Evolutionary conservation across 2,329 filamentous ascomycete species (phyloP).

Genomic region (Phaeosphaeriaceae sp.): DNA sequence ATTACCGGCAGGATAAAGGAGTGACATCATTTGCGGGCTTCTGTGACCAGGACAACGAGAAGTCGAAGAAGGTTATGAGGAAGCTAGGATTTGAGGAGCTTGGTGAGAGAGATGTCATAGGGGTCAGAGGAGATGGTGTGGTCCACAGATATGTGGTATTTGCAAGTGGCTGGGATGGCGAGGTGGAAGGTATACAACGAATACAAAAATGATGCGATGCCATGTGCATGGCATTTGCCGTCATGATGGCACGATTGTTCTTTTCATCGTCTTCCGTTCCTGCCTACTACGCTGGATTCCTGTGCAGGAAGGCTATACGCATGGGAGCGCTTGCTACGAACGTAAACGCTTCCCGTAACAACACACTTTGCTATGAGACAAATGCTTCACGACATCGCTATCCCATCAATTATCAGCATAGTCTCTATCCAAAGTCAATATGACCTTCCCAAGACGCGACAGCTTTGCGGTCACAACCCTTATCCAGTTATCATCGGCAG

Average conservation of each 20-base stretch:
- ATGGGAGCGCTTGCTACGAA: not conserved
- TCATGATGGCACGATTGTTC: not conserved
- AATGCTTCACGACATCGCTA: not conserved
- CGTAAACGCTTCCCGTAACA: not conserved
- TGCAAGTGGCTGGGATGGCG: not conserved
- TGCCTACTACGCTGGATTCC: not conserved
- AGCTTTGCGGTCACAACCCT: not conserved
- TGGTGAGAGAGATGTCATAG: conserved; percentile 15
- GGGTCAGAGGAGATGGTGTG: conserved; percentile 3
- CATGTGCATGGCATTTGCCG: not conserved
- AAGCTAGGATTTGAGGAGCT: conserved; percentile 27
- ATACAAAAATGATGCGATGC: not conserved
- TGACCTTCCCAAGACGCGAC: not conserved
- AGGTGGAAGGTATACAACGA: not conserved
- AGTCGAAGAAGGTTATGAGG: conserved; percentile 22
- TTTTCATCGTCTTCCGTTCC: not conserved
- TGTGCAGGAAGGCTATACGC: not conserved
- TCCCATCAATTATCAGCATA: not conserved
- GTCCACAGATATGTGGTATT: not conserved
- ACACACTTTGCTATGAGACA: not conserved
- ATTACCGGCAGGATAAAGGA: conserved; percentile 10
- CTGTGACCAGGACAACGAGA: conserved; percentile 21
- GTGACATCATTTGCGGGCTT: conserved; percentile 19
- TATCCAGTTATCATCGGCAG: not conserved
- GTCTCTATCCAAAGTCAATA: not conserved